Evolutionary conservation across 2,329 filamentous ascomycete genomes (phyloP), one percentile per base, ranked within the genome.

Genomic region (Diaporthe vexans): DNA sequence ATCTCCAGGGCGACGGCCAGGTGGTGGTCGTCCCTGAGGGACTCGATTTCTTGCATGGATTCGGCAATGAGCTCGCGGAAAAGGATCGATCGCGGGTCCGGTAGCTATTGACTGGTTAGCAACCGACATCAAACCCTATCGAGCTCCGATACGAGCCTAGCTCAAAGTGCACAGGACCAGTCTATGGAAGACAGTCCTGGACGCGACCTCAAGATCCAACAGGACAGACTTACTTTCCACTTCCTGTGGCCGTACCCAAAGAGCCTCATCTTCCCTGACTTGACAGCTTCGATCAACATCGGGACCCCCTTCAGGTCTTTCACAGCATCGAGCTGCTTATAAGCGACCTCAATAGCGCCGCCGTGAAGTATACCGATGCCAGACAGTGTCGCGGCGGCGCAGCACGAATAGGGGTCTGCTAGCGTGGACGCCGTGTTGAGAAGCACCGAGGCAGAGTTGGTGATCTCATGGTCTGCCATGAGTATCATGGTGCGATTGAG

Each of bases 401-500:
- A 68, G 63, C 63, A 54, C 8, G 63, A 68, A 1, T 54, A 68
- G 8, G 63, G 63, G 63, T 68, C 63, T 9, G 33, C 48, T 9
- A 68, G 63, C 2, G 48, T 26, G n/a, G 63, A 68, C 9, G 48
- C 63, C 48, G 48, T 29, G 17, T 15, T 68, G 33, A 68, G 63
- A 7, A 68, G 48, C 13, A 68, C 63, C 15, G 63, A 68, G 15
- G 63, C 63, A 10, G 63, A 68, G 17, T 54, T 68, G 5, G 63
- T 68, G 9, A 68, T 54, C 48, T 68, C 63, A 40, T 40, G 48
- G 5, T 68, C 63, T 26, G 63, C 63, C 63, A 68, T 68, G 29
- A 68, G 29, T 26, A 37, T 58, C 56, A 58, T 58, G 10, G 33
- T 58, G 56, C 56, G 56, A n/a, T 13, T 37, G 19, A 68, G 48